Evolutionary conservation across 1,139 yeast genomes (phyloP), one percentile per base, ranked within the genome.

Genomic region (Meyerozyma smithsonii): DNA sequence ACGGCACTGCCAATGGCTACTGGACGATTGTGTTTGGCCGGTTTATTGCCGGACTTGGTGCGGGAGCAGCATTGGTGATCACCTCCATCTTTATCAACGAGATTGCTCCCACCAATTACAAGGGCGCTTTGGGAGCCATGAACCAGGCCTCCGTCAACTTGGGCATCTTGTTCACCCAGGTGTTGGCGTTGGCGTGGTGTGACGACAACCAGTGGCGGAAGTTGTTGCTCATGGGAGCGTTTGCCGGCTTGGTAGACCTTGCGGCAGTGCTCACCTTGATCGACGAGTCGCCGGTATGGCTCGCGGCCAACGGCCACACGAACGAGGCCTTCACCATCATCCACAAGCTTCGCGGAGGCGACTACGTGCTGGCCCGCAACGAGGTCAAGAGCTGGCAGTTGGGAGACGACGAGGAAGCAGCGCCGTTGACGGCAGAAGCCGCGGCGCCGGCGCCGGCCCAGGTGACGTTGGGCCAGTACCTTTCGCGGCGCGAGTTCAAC

Each of bases 251-350:
- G 0, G 40, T 54, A 4, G 79, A 82, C 51, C 63, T 80, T 3
- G 41, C 73, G 0, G 55, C 74, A 11, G 62, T 66, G 7, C 41
- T 74, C 24, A 49, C 71, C 2, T 62, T 67, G 35, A 69, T 80
- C n/a, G 77, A 74, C 18, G 97, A 90, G 58, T 81, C 94, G 1
- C 97, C 97, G 3, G 77, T 82, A 57, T 90, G 97, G 97, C 66
- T 87, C 25, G 61, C 66, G 6, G 56, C 56, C 43, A 62, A 66
- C 35, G 75, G 74, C 0, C 42, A 50, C 20, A 46, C 50, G 7
- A 46, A 52, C 14, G 56, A 62, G 40, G 74, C 77, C 3, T 59
- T 64, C 41, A 55, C 58, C 2, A 62, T 58, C 2, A 58, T 70
- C 34, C 71, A 68, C 46, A 54, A 52, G 23, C 52, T 71, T 34